Percentiles rank a stretch among this genome's conserved stretches.
These are phyloP conservation scores for Acarospora socialis DNA, from an alignment of 2,329 filamentous ascomycete species.

Conservation along the genomic window DNA sequence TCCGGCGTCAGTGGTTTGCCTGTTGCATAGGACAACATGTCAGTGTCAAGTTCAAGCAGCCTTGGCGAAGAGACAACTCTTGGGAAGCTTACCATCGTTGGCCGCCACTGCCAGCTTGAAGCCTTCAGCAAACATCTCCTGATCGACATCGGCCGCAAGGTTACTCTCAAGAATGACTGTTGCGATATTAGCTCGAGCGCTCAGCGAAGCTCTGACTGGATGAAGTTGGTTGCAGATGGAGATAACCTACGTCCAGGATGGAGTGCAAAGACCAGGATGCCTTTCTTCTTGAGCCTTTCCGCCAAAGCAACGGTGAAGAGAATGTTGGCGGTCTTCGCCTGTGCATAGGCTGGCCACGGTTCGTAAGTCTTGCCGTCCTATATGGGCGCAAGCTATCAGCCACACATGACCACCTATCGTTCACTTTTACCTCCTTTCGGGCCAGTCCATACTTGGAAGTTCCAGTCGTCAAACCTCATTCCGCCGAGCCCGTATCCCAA, in stretches of 20 bases:
- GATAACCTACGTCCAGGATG: conserved; percentile 26
- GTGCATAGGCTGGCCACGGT: conserved; percentile 33
- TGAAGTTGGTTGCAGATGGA: no score
- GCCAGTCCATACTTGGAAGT: conserved; percentile 2
- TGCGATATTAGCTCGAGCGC: no score
- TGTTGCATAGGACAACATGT: no score
- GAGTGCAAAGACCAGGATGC: conserved; percentile 27
- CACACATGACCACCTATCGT: conserved; percentile 21
- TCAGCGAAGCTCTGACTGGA: no score
- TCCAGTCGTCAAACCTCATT: conserved; percentile 6
- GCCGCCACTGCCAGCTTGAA: conserved; percentile 14
- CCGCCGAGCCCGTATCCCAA: conserved; percentile 1
- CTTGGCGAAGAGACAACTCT: no score
- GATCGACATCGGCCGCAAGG: conserved; percentile 16
- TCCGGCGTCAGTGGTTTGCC: no score
- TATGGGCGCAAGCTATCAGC: conserved; percentile 22
- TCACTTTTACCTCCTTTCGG: no score
- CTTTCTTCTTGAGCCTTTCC: conserved; percentile 19
- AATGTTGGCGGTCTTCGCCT: conserved; percentile 40
- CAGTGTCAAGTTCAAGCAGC: no score
- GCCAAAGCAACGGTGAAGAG: conserved; percentile 30
- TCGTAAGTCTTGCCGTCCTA: conserved; percentile 27
- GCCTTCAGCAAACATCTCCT: conserved; percentile 7
- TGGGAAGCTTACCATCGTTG: no score
- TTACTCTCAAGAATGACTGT: conserved; percentile 11